phyloP scores from a whole-genome alignment of 2,329 filamentous ascomycete genomes.

The Triangularia setosa region DNA sequence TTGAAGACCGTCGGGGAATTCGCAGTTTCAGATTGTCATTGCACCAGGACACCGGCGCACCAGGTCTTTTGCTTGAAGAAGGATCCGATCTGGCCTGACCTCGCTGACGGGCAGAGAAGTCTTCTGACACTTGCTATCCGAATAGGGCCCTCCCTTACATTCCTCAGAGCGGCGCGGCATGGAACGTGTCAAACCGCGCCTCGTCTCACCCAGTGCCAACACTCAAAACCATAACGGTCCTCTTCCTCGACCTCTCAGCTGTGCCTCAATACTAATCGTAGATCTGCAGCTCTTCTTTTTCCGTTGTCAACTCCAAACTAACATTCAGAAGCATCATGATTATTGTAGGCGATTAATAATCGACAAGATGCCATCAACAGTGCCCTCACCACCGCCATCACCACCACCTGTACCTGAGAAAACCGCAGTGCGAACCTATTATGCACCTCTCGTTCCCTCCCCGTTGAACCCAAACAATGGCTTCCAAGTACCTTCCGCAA shows the following conservation, averaged over 20 bases:
- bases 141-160: constrained; percentile 2
- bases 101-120: neutral
- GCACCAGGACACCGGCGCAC: neutral
- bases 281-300: neutral
- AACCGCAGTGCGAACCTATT: neutral
- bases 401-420: neutral
- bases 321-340: neutral
- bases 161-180: constrained; percentile 5
- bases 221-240: neutral
- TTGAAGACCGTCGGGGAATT: neutral
- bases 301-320: neutral
- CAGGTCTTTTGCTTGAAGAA: neutral
- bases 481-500: neutral
- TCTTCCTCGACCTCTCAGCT: neutral
- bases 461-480: neutral
- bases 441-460: constrained; percentile 2
- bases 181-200: neutral
- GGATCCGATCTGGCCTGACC: constrained; percentile 2
- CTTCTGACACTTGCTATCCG: neutral
- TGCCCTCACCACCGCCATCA: neutral
- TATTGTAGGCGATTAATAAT: neutral
- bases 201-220: neutral
- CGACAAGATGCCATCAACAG: neutral
- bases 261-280: neutral
- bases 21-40: neutral